A percentile compares a stretch with the other conserved stretches of the same genome.
Evolutionary conservation across 495 filamentous ascomycete species (phyloP).

Genomic region (Penicillium arizonense): DNA sequence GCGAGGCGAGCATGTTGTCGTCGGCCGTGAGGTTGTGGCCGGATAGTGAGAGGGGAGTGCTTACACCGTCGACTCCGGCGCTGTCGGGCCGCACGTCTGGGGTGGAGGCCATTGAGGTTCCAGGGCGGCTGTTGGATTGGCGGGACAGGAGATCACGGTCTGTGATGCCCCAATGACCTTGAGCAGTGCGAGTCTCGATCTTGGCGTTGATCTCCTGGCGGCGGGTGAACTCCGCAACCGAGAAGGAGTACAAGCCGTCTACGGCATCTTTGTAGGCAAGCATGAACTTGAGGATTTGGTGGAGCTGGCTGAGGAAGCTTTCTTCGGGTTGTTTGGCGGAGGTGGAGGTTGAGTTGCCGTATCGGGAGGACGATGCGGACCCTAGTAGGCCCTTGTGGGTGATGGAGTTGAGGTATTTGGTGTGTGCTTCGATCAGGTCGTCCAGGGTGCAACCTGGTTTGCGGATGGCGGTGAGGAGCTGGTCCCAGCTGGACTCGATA

Average conservation of each 20-base stretch:
- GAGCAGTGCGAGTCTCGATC: constrained; percentile 62
- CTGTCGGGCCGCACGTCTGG: constrained; percentile 27
- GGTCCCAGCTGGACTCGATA: constrained; percentile 91
- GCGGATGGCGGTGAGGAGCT: constrained; percentile 73
- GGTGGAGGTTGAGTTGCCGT: constrained; percentile 37
- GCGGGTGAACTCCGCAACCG: constrained; percentile 87
- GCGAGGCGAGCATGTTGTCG: constrained; percentile 69
- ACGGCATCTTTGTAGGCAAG: constrained; percentile 90
- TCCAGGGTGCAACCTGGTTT: constrained; percentile 88
- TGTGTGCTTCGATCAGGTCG: constrained; percentile 90
- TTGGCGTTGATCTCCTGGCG: constrained; percentile 80
- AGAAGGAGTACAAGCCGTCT: constrained; percentile 91
- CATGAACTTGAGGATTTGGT: constrained; percentile 92
- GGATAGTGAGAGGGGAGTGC: constrained; percentile 32
- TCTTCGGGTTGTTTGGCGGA: constrained; percentile 60
- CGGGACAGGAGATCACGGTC: constrained; percentile 49
- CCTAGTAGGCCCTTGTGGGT: constrained; percentile 95
- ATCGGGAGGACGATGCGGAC: constrained; percentile 48
- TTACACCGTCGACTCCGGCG: constrained; percentile 27
- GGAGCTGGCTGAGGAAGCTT: constrained; percentile 86
- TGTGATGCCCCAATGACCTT: constrained; percentile 61
- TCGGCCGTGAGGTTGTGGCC: constrained; percentile 42
- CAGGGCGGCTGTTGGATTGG: constrained; percentile 21
- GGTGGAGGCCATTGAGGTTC: constrained; percentile 28
- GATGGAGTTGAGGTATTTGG: constrained; percentile 84